Conservation (phyloP, 768 basidiomycete species). For the Chlorophyllum brunneum region DNA sequence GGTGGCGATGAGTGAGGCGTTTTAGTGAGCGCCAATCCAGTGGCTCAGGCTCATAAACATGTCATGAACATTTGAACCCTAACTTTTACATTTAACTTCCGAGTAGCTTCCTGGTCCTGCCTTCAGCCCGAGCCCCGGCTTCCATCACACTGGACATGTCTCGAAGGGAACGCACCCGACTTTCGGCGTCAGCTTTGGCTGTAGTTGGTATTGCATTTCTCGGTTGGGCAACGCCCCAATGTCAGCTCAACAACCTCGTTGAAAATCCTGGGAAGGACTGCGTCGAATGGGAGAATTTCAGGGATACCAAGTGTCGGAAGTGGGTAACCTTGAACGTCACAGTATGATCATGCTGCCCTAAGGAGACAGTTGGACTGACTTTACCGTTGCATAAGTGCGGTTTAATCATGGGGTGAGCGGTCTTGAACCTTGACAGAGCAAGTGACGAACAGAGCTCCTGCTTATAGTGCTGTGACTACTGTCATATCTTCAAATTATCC, state of each 20-base stretch:
- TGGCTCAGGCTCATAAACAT: too few relatives aligned
- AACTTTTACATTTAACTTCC: too few relatives aligned
- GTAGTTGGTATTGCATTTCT: neutral
- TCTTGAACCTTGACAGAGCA: too few relatives aligned
- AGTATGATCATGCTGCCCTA: neutral
- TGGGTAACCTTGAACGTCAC: conserved; percentile 1
- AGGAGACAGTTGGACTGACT: neutral
- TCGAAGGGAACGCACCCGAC: too few relatives aligned
- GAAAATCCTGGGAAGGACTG: neutral
- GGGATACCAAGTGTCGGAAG: neutral
- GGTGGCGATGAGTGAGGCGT: neutral
- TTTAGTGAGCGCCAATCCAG: too few relatives aligned
- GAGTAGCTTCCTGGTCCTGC: too few relatives aligned
- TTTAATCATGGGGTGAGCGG: neutral
- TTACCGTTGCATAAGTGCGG: neutral
- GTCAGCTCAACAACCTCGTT: neutral
- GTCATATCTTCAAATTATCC: neutral
- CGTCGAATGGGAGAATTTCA: neutral
- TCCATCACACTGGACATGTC: too few relatives aligned
- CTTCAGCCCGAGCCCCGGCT: too few relatives aligned
- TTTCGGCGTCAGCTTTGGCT: too few relatives aligned
- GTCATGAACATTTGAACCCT: too few relatives aligned
- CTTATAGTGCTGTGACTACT: neutral
- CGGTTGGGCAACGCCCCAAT: neutral
- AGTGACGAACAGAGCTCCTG: too few relatives aligned